Conservation (phyloP, 495 filamentous ascomycete species). For the Neurospora cerealis region DNA sequence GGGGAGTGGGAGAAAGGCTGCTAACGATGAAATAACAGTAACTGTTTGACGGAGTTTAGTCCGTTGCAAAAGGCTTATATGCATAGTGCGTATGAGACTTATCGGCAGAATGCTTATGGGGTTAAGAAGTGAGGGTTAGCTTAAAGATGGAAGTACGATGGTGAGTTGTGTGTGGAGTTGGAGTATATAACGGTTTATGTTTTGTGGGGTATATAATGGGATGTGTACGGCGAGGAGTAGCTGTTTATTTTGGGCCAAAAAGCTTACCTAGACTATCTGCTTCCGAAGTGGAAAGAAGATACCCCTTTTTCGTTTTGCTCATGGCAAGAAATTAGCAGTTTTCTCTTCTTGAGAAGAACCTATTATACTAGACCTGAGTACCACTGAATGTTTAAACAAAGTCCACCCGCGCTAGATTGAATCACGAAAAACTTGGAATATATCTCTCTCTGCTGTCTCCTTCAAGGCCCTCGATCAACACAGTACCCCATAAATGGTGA, state of each 20-base stretch:
- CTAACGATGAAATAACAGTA: background rate
- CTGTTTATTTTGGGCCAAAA: background rate
- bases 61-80: background rate
- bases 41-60: background rate
- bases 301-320: background rate
- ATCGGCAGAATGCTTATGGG: background rate
- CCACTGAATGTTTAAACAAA: background rate
- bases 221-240: background rate
- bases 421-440: too few species aligned
- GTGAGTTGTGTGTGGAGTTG: background rate
- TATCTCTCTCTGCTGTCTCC: too few species aligned
- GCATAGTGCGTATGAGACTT: background rate
- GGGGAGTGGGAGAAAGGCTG: background rate
- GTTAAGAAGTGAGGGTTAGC: background rate
- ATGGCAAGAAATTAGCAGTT: background rate
- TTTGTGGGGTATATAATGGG: background rate
- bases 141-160: background rate
- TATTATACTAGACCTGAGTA: background rate
- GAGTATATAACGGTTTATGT: background rate
- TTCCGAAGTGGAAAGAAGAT: background rate
- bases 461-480: too few species aligned
- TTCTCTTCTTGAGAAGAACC: background rate
- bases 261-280: background rate
- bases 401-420: too few species aligned
- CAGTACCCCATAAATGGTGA: background rate